Evolutionary conservation across 2,329 filamentous ascomycete species (phyloP), one percentile per base, ranked within the genome.

Genomic region (Penicillium freii): DNA sequence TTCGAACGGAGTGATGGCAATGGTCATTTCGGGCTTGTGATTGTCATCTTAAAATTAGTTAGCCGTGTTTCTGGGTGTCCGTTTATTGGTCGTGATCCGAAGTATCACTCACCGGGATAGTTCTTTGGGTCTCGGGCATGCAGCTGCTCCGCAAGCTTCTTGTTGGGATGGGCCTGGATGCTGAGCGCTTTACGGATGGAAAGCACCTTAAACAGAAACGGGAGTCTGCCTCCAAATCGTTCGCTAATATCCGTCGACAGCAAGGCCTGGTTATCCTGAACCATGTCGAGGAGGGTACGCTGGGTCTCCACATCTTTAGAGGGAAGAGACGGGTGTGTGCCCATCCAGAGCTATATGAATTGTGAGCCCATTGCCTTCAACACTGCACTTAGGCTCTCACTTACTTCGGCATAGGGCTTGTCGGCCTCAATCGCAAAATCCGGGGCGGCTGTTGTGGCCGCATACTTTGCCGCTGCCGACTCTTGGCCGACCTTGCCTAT

Each of bases 11-110:
- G 94, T 97, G 69, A 99, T 88, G 61, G 94, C 94, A 74, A 99
- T 96, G 61, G 94, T 92, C 94, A 99, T 99, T 78, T 99, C 94
- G 34, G 94, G 94, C 79, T 99, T 99, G 82, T 99, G 94, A 79
- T 99, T 99, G 80, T 97, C 93, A 81, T 99, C 92, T 76, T 40
- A 64, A 65, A 42, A n/a, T 39, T n/a, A 13, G 19, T 25, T 29
- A n/a, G 33, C 13, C 0, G 25, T 58, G 2, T 57, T 51, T 19
- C 23, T 29, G 38, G 21, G 48, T 5, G 19, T 15, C 25, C 19
- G 43, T 15, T 1, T 23, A 8, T 27, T 13, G 4, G 19, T 0
- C 15, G 3, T 33, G 11, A 13, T 25, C 19, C 19, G 2, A 15
- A 25, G 3, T 34, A 33, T 4, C 4, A 61, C 73, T 59, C 59